A percentile compares a stretch with the other conserved stretches of the same genome.
Evolutionary conservation across 2,329 filamentous ascomycete genomes (phyloP).

Genomic region (Phialophora tarda): DNA sequence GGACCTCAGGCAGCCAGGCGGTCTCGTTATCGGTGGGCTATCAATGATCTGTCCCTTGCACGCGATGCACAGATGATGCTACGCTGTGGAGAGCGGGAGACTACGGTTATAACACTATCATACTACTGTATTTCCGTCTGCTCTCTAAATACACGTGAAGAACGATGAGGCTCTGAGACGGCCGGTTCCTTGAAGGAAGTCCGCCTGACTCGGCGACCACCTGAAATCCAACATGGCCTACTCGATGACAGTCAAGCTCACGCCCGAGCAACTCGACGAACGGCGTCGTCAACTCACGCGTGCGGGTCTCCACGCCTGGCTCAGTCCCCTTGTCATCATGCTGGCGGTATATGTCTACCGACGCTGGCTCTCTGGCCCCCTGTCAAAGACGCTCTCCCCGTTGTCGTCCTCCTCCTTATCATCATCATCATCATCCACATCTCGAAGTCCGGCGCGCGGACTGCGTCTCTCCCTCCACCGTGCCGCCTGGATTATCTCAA

Average conservation of each 20-base stretch:
- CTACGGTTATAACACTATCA: not conserved
- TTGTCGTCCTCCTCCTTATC: no score
- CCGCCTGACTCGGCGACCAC: not conserved
- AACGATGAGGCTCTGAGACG: not conserved
- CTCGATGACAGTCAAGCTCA: constrained; percentile 57
- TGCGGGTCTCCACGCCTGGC: constrained; percentile 62
- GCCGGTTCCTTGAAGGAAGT: not conserved
- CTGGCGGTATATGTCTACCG: constrained; percentile 48
- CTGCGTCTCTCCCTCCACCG: constrained; percentile 22
- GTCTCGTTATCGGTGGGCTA: not conserved
- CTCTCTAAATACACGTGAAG: not conserved
- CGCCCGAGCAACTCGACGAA: constrained; percentile 55
- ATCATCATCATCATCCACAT: not conserved
- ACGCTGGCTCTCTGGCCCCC: not conserved
- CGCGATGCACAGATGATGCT: not conserved
- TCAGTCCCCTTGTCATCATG: constrained; percentile 56
- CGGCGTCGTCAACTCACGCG: constrained; percentile 60
- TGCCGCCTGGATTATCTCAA: constrained; percentile 30
- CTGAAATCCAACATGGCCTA: constrained; percentile 44
- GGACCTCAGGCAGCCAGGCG: not conserved
- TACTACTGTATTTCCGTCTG: not conserved
- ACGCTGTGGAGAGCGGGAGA: not conserved
- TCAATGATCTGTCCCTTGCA: not conserved
- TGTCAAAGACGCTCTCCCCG: constrained; percentile 23
- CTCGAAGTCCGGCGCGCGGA: not conserved